These are phyloP conservation scores for Phytophthora niederhauseri DNA, from an alignment of 352 stramenopile genomes.

Conservation along the genomic window DNA sequence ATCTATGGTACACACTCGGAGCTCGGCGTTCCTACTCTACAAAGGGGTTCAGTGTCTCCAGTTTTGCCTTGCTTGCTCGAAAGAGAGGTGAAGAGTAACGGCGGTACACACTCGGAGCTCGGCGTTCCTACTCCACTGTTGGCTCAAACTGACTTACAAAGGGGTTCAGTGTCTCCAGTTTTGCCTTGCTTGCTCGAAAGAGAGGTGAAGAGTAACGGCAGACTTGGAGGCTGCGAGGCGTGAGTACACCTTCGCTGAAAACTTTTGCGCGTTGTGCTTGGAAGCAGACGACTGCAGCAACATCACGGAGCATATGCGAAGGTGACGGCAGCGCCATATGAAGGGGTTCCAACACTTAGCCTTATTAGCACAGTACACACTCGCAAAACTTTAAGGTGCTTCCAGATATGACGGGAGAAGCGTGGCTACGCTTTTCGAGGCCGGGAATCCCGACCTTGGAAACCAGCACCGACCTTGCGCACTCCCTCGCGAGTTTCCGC, in stretches of 20 bases:
- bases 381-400: neutral
- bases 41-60: neutral
- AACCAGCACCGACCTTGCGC: slow-evolving; percentile 7
- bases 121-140: neutral
- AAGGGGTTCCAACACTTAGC: slow-evolving; percentile 3
- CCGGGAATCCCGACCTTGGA: slow-evolving; percentile 2
- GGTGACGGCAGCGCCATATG: slow-evolving; percentile 18
- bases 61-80: slow-evolving; percentile 4
- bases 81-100: neutral
- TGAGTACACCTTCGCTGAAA: slow-evolving; percentile 9
- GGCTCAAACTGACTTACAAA: neutral
- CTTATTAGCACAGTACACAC: neutral
- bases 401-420: neutral
- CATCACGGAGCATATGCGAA: slow-evolving; percentile 25
- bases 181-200: slow-evolving; percentile 2
- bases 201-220: neutral
- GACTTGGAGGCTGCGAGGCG: neutral
- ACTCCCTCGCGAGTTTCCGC: slow-evolving; percentile 6
- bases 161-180: neutral
- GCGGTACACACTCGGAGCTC: neutral
- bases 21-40: neutral
- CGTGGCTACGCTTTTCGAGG: neutral
- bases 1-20: neutral
- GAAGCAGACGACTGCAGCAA: slow-evolving; percentile 11
- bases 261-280: slow-evolving; percentile 10